Evolutionary conservation across 2,329 filamentous ascomycete genomes (phyloP), one percentile per base, ranked within the genome.

Genomic region (Meredithiella fracta): DNA sequence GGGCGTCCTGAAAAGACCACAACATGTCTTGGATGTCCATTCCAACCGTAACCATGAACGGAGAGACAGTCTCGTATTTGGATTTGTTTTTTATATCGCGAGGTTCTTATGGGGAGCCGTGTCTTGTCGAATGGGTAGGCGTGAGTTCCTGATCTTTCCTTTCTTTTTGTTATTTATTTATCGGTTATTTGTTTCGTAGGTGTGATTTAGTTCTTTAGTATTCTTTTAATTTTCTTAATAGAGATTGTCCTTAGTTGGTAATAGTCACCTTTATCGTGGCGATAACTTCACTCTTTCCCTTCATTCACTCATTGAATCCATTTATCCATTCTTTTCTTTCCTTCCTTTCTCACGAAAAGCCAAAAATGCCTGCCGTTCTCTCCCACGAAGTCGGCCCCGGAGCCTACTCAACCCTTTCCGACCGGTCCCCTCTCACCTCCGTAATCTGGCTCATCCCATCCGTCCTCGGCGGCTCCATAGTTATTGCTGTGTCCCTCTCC

Each of bases 401-500:
- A 4, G 6, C 38, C 29, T 49, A 31, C 15, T 14, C 42, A 9
- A 40, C 23, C 9, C 20, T 34, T 34, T 34, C 29, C 8, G 14
- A 23, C 9, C 51, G 47, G 3, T 22, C 34, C 29, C 15, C 51
- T 3, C 42, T 56, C 20, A 20, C 47, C 8, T 40, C 51, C 23
- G 15, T 71, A 11, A 67, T 67, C n/a, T 68, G 66, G 64, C 59
- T 73, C 15, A 65, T 77, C 34, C 68, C 68, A 55, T 72, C 78
- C 55, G 70, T 70, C 11, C 60, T 79, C 25, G 69, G 69, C 31
- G 73, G 73, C n/a, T 71, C 72, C 15, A 61, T 73, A 1, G 54
- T 75, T 5, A 58, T 77, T 14, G 73, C 74, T 62, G 64, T 68
- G 1, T 64, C 61, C 6, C 57, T 76, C 5, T 72, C 71, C 0